A percentile compares a stretch with the other conserved stretches of the same genome.
phyloP scores from a whole-genome alignment of 495 filamentous ascomycete species.

The Talaromyces liani region DNA sequence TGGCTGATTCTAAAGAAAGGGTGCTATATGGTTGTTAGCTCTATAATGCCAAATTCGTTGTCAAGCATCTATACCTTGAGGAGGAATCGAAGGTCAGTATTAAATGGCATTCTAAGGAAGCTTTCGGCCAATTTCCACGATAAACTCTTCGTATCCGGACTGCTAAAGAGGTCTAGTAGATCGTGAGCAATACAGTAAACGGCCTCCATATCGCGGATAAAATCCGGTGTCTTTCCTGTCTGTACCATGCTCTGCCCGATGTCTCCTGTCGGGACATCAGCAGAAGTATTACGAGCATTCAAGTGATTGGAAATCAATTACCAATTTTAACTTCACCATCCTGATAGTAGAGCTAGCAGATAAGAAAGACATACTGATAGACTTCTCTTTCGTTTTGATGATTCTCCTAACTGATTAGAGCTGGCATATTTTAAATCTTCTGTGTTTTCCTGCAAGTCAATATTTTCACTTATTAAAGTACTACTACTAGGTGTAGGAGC shows the following conservation, averaged over 20 bases:
- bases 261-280: neutral
- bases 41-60: neutral
- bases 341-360: too few species aligned
- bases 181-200: neutral
- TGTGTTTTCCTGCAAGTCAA: too few species aligned
- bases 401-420: too few species aligned
- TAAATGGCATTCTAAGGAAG: neutral
- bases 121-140: neutral
- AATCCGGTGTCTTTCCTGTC: neutral
- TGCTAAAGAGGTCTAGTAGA: neutral
- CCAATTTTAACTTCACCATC: too few species aligned
- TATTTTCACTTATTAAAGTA: too few species aligned
- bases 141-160: neutral
- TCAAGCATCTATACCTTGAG: neutral
- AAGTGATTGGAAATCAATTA: neutral
- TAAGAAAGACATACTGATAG: too few species aligned
- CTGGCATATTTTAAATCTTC: too few species aligned
- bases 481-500: too few species aligned
- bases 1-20: neutral
- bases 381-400: too few species aligned
- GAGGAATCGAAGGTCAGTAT: neutral
- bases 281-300: neutral
- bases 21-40: constrained; percentile 1
- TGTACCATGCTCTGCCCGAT: neutral
- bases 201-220: neutral